Evolutionary conservation across 108 stramenopile genomes (phyloP).

Genomic region (Cyclotella sp.): DNA sequence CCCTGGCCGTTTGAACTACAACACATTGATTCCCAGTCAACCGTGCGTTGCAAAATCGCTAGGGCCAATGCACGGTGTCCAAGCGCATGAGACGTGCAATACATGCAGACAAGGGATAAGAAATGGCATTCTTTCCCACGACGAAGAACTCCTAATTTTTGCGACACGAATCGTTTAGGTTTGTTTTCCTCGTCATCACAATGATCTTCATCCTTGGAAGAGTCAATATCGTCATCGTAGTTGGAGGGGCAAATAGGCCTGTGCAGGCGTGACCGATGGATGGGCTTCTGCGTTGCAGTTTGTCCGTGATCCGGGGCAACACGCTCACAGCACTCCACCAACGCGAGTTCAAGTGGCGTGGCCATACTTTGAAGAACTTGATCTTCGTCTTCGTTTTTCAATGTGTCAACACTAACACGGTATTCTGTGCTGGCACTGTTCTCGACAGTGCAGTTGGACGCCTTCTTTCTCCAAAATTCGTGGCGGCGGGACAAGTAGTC

Average conservation of each 20-base stretch:
- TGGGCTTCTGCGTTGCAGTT: not conserved
- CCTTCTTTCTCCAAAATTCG: conserved; percentile 35
- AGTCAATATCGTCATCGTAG: conserved; percentile 6
- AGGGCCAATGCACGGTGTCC: conserved; percentile 36
- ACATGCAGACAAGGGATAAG: conserved; percentile 32
- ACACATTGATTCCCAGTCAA: conserved; percentile 34
- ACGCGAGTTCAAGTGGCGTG: conserved; percentile 38
- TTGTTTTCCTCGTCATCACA: not conserved
- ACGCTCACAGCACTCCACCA: conserved; percentile 40
- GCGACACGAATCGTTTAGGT: not conserved
- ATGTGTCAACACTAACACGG: not conserved
- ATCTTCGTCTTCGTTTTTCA: not conserved
- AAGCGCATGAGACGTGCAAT: conserved; percentile 25
- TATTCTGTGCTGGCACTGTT: not conserved
- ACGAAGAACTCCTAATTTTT: conserved; percentile 22
- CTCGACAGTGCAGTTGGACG: not conserved
- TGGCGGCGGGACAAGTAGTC: conserved; percentile 35
- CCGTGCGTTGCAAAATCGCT: conserved; percentile 43
- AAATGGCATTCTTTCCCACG: conserved; percentile 32
- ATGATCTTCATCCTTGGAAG: not conserved
- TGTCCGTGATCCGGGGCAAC: not conserved
- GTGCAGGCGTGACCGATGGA: conserved; percentile 26
- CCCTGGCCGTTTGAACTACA: not conserved
- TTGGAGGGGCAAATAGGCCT: conserved; percentile 35
- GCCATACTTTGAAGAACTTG: conserved; percentile 6